These are phyloP conservation scores for Schizopora paradoxa DNA, from an alignment of 1,284 basidiomycete genomes.

Conservation along the genomic window DNA sequence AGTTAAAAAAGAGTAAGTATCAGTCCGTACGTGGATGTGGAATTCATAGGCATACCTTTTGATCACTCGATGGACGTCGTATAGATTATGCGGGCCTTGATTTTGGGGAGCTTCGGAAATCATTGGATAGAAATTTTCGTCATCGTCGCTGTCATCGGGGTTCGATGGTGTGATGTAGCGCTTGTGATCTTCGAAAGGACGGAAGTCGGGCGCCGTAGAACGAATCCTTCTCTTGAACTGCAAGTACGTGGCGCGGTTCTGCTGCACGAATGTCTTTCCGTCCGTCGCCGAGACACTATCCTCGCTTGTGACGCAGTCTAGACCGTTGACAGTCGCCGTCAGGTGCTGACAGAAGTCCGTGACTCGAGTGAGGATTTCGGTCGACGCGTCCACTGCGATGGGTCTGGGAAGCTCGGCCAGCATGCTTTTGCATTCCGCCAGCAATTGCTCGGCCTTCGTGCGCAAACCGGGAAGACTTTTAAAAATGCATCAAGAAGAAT, in stretches of 20 bases:
- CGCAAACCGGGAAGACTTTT: slow-evolving; percentile 40
- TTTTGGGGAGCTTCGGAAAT: too few relatives aligned
- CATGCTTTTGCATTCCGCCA: slow-evolving; percentile 32
- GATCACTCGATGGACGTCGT: not conserved
- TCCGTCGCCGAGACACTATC: not conserved
- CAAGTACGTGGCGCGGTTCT: slow-evolving; percentile 11
- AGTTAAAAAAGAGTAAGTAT: too few relatives aligned
- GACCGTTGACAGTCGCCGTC: slow-evolving; percentile 17
- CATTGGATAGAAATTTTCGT: too few relatives aligned
- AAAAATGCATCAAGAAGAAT: not conserved
- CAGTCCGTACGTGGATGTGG: too few relatives aligned
- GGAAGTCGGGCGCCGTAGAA: slow-evolving; percentile 18
- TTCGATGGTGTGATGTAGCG: not conserved
- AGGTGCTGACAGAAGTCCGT: slow-evolving; percentile 40
- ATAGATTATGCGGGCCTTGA: not conserved
- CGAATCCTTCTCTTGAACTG: slow-evolving; percentile 16
- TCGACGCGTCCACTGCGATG: slow-evolving; percentile 36
- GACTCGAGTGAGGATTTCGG: slow-evolving; percentile 41
- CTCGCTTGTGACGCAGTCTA: not conserved
- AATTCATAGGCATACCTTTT: too few relatives aligned
- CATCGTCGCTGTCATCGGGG: not conserved
- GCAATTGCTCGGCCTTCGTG: slow-evolving; percentile 31
- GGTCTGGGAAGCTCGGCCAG: slow-evolving; percentile 39
- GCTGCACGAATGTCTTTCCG: slow-evolving; percentile 15
- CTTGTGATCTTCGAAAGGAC: slow-evolving; percentile 8